Evolutionary conservation across 2,329 filamentous ascomycete genomes (phyloP), one percentile per base, ranked within the genome.

Genomic region (Xylariaceae sp.): DNA sequence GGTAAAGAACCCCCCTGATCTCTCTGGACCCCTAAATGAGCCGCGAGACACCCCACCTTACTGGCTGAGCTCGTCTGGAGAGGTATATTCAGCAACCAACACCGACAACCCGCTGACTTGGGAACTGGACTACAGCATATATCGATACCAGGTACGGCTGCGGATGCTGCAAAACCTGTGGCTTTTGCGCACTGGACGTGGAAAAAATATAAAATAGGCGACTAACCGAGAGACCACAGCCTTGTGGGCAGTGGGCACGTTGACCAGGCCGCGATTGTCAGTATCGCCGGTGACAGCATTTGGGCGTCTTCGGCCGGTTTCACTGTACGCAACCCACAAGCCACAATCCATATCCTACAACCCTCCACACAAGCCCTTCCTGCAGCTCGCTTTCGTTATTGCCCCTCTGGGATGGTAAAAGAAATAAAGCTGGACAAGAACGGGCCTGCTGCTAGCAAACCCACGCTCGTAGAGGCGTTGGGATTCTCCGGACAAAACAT

Each of bases 221-320:
- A 54, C 45, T 58, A 57, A 63, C 39, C 54, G 30, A 59, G 56
- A n/a, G 56, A 51, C 37, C 49, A 68, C 72, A 96, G 91, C 83
- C 85, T 96, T 70, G 83, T 95, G 72, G 88, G 82, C 78, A 87
- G 82, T 70, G 87, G 87, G 71, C 87, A 92, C 74, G 77, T 96
- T 72, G 88, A 94, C 79, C 88, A 91, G 79, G 92, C 83, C 70
- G 89, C 89, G 73, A 92, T 96, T 74, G 86, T 94, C 80, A 92
- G 88, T 76, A 78, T 77, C 65, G 88, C 88, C 68, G 90, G 91
- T 70, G 89, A 89, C 77, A 91, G 87, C 73, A 82, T 85, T 69
- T 95, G 91, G 90, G 91, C 91, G 62, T 74, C 80, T 48, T 86
- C 86, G 34, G 18, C 82, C 56, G 83, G 81, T 67, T 96, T 96